Percentiles rank a stretch among this genome's conserved stretches.
Conservation (phyloP, 129 eudicot species). For the Centaurea solstitialis region DNA sequence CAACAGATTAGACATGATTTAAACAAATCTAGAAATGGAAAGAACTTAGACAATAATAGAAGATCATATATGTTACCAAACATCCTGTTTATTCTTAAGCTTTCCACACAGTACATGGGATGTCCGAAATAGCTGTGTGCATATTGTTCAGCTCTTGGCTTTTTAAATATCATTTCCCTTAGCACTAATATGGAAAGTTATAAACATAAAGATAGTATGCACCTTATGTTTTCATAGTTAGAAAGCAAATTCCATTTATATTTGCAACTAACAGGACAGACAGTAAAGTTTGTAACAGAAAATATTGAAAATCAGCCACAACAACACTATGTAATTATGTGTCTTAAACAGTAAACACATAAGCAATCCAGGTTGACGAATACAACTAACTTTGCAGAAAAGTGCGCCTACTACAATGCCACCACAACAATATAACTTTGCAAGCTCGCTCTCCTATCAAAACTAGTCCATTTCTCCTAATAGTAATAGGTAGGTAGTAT, state of each 20-base stretch:
- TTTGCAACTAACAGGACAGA: not conserved
- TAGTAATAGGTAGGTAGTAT: not conserved
- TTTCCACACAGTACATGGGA: not conserved
- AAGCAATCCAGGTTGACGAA: not conserved
- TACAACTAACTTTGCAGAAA: not conserved
- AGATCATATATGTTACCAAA: not conserved
- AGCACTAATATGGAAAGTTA: not conserved
- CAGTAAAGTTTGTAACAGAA: not conserved
- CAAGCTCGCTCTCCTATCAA: slow-evolving; percentile 3
- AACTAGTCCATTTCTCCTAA: not conserved
- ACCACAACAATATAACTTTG: not conserved
- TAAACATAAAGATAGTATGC: not conserved
- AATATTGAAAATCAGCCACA: not conserved
- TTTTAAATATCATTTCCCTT: not conserved
- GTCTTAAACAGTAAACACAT: not conserved
- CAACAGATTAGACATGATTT: not conserved
- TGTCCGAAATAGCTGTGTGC: not conserved
- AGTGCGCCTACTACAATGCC: not conserved
- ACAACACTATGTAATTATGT: not conserved
- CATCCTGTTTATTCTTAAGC: not conserved
- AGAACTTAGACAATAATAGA: not conserved
- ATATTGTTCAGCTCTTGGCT: not conserved
- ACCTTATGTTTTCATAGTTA: not conserved
- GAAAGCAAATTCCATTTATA: not conserved
- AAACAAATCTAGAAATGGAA: not conserved